Percentiles rank a stretch among this genome's conserved stretches.
Conservation (phyloP, 2,329 filamentous ascomycete genomes). For the Penicillium sp. region DNA sequence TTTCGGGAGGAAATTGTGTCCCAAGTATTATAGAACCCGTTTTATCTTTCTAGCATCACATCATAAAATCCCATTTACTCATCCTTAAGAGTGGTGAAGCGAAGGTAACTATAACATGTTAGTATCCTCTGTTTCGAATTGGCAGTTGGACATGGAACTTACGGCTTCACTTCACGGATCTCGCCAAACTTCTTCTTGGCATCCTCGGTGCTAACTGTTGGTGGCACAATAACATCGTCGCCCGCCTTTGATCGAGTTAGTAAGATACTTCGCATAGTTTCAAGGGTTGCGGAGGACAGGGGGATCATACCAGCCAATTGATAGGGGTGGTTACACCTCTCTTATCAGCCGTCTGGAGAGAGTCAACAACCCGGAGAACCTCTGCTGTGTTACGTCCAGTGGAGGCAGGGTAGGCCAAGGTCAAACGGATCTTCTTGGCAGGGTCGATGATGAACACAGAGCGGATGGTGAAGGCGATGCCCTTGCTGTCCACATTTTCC, state of each 20-base stretch:
- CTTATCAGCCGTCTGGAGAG: conserved; percentile 80
- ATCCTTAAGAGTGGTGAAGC: conserved; percentile 36
- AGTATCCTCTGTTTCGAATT: conserved; percentile 1
- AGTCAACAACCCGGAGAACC: conserved; percentile 76
- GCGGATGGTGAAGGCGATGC: conserved; percentile 79
- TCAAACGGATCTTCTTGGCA: conserved; percentile 87
- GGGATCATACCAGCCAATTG: conserved; percentile 62
- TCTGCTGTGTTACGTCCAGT: conserved; percentile 81
- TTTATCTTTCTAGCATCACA: conserved; percentile 15
- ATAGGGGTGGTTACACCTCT: conserved; percentile 85
- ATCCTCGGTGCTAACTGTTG: conserved; percentile 76
- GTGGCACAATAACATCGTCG: conserved; percentile 90
- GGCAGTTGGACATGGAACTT: conserved; percentile 20
- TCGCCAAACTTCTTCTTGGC: conserved; percentile 86
- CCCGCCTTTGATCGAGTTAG: conserved; percentile 51
- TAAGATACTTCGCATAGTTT: not conserved
- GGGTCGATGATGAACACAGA: conserved; percentile 95
- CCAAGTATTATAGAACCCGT: not conserved
- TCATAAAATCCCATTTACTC: conserved; percentile 28
- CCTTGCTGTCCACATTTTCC: conserved; percentile 77
- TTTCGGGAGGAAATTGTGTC: not conserved
- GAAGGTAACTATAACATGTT: conserved; percentile 39
- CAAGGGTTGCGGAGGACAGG: not conserved
- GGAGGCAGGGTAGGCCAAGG: conserved; percentile 87
- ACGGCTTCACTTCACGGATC: conserved; percentile 61